phyloP scores from a whole-genome alignment of 2,329 filamentous ascomycete species.

The Meredithiella fracta region DNA sequence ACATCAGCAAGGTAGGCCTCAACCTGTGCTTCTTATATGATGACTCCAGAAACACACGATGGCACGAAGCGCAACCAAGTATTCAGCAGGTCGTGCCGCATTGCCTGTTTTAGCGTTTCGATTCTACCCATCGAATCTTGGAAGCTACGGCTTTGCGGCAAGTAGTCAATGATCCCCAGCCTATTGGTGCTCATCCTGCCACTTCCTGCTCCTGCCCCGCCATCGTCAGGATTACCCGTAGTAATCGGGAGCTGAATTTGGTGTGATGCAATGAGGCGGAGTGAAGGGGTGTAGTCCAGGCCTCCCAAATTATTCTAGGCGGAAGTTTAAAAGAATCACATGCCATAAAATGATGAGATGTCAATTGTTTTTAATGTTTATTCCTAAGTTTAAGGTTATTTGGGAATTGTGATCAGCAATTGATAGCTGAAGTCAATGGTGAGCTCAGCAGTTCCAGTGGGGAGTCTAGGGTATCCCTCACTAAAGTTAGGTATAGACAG shows the following conservation, averaged over 20 bases:
- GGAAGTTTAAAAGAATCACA: neutral
- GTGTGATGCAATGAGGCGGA: constrained; percentile 2
- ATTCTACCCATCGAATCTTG: neutral
- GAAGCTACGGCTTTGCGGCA: neutral
- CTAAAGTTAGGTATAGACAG: too few relatives aligned
- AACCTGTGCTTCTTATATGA: neutral
- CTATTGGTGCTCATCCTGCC: neutral
- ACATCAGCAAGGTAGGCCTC: neutral
- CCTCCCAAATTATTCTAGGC: neutral
- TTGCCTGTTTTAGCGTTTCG: constrained; percentile 3
- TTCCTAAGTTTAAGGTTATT: neutral
- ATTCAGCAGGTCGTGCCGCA: constrained; percentile 1
- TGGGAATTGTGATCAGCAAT: too few relatives aligned
- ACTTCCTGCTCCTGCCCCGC: neutral
- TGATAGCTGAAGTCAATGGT: too few relatives aligned
- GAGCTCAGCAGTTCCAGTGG: too few relatives aligned
- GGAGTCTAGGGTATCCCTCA: too few relatives aligned
- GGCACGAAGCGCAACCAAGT: neutral
- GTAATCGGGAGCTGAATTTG: neutral
- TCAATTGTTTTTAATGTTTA: neutral
- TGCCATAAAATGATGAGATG: neutral
- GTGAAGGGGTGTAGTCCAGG: neutral
- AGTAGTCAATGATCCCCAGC: neutral
- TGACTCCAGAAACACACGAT: neutral
- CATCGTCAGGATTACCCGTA: neutral